phyloP scores from a whole-genome alignment of 305 asterid species.

The Solanum aculeatissimum region DNA sequence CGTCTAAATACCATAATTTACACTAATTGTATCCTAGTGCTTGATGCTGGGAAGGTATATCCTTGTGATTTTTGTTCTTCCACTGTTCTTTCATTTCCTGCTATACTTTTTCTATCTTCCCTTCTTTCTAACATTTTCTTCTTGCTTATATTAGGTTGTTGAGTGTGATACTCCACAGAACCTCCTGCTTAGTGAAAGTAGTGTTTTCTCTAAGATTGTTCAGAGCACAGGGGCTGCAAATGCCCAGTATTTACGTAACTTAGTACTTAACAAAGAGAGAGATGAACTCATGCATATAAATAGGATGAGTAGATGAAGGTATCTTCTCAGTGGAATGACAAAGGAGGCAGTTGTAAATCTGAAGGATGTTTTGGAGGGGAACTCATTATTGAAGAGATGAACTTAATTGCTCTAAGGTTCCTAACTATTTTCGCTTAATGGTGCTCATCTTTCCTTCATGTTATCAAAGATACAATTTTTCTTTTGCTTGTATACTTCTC shows the following conservation, averaged over 20 bases:
- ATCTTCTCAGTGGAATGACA: constrained; percentile 52
- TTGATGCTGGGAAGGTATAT: constrained; percentile 73
- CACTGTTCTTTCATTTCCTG: background rate
- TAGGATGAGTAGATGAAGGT: constrained; percentile 22
- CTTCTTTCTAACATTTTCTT: background rate
- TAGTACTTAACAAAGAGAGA: constrained; percentile 26
- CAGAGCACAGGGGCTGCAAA: constrained; percentile 81
- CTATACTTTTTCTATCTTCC: background rate
- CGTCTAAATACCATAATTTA: constrained; percentile 72
- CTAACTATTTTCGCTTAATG: constrained; percentile 16
- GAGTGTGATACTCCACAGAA: constrained; percentile 65
- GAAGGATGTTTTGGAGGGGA: constrained; percentile 53
- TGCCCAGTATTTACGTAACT: constrained; percentile 54
- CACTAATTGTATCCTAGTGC: constrained; percentile 55
- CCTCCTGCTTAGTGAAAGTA: constrained; percentile 40
- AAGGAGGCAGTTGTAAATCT: constrained; percentile 48
- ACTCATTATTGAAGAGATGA: constrained; percentile 41
- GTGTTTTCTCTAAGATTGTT: constrained; percentile 67
- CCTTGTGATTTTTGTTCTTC: background rate
- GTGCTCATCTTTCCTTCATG: constrained; percentile 65
- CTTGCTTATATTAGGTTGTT: constrained; percentile 35
- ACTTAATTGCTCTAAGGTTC: constrained; percentile 37
- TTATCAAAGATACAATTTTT: constrained; percentile 42
- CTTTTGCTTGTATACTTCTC: background rate
- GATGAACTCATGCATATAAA: constrained; percentile 14